A percentile compares a stretch with the other conserved stretches of the same genome.
Conservation (phyloP, 345 rosid genomes). For the Moringa oleifera region DNA sequence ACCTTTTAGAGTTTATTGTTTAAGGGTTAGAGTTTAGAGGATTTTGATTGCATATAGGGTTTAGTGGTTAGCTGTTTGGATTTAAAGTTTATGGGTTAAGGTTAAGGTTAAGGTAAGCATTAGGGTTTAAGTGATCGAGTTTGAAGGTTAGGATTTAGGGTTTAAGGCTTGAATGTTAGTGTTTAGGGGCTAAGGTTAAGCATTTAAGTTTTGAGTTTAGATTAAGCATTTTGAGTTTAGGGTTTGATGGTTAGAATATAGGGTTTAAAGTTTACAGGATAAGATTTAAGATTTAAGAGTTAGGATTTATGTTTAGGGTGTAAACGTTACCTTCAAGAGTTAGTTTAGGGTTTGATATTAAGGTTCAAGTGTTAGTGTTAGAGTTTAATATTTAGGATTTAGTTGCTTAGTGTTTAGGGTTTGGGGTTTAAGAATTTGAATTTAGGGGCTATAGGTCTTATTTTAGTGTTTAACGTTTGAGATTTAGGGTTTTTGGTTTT, state of each 20-base stretch:
- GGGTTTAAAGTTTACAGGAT: background rate
- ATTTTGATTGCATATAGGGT: too few relatives aligned
- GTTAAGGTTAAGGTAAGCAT: too few relatives aligned
- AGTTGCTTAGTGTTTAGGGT: too few relatives aligned
- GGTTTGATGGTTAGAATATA: constrained; percentile 4
- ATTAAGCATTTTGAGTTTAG: too few relatives aligned
- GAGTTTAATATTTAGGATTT: background rate
- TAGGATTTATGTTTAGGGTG: constrained; percentile 1
- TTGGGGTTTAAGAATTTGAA: too few relatives aligned
- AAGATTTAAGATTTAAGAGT: background rate
- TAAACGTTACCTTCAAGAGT: too few relatives aligned
- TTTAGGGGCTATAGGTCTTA: too few relatives aligned
- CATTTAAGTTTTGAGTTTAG: too few relatives aligned
- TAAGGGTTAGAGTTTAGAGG: constrained; percentile 10
- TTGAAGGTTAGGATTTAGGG: too few relatives aligned
- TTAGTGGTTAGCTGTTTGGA: background rate
- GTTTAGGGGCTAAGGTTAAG: constrained; percentile 5
- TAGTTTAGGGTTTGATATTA: background rate
- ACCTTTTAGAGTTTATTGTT: background rate
- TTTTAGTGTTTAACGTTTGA: constrained; percentile 7
- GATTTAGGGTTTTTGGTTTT: constrained; percentile 9
- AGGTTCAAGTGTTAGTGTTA: too few relatives aligned
- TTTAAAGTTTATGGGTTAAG: background rate
- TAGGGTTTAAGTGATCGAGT: too few relatives aligned
- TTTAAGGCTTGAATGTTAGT: background rate